Base-by-base conservation (phyloP, 495 filamentous ascomycete genomes). In the Friedmanniomyces simplex region DNA sequence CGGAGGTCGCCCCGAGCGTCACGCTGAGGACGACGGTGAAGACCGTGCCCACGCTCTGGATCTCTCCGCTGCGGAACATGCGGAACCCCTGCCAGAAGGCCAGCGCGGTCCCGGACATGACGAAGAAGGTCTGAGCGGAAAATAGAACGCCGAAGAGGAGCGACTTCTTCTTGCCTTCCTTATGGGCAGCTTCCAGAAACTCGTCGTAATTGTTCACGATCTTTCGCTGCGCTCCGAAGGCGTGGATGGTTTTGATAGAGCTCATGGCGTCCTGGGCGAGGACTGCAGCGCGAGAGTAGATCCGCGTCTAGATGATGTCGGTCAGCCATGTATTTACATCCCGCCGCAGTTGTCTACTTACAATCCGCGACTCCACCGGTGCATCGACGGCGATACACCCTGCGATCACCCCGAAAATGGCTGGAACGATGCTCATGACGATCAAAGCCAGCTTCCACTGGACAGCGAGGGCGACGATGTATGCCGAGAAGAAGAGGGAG, bases 381-480 rank as follows among this genome's bases (percentile, higher is more conserved):
- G 50, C 54, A 26, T 52, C 48, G 26, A 58, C 5, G 13, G 22
- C 30, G 21, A 58, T 52, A 37, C 20, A 32, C 3, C 6, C 28
- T 21, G 21, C 60, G 0, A 62, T 26, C 4, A 32, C 42, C 24
- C 52, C 32, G 13, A 59, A n/a, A 22, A 62, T 59, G 28, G 43
- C 63, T 0, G 63, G 63, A 0, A 65, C 43, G 22, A 65, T 59
- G 42, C 43, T 50, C 39, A 59, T 59, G 2, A 51, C 55, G 20
- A 65, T 62, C 50, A 65, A 55, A n/a, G 63, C 51, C 8, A 65
- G 55, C 47, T 65, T 65, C 63, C 63, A 65, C 39, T 65, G 63
- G 1, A 59, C 52, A 20, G 55, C 55, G 20, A 65, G 51, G 1
- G 63, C 63, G 2, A 65, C 59, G 28, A 59, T 37, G 48, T 51